These are phyloP conservation scores for Aspergillus melleus DNA, from an alignment of 2,329 filamentous ascomycete genomes.

Conservation along the genomic window DNA sequence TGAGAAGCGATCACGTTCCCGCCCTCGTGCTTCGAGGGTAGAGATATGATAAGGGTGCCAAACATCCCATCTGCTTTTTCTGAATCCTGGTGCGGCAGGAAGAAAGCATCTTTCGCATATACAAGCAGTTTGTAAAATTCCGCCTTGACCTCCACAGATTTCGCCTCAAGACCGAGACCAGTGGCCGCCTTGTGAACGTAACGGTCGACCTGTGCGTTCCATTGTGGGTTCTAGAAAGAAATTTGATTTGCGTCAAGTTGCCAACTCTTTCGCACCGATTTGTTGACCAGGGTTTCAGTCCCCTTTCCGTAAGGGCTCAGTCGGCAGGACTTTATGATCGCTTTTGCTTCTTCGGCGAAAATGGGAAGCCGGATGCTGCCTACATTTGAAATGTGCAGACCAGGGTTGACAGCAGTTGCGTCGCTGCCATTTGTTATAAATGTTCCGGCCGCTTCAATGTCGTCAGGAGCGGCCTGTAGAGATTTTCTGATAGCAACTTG, in stretches of 20 bases:
- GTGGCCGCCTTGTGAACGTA: not conserved
- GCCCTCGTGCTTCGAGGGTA: slow-evolving; percentile 14
- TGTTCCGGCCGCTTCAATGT: too few relatives aligned
- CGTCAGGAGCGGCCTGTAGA: too few relatives aligned
- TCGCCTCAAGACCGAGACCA: slow-evolving; percentile 2
- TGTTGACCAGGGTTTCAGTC: slow-evolving; percentile 10
- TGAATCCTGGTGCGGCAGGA: slow-evolving; percentile 8
- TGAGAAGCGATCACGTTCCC: slow-evolving; percentile 9
- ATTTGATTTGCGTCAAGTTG: slow-evolving; percentile 10
- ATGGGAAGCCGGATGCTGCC: too few relatives aligned
- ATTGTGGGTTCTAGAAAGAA: slow-evolving; percentile 3
- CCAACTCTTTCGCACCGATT: slow-evolving; percentile 14
- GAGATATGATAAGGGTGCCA: slow-evolving; percentile 10
- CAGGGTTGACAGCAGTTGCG: too few relatives aligned
- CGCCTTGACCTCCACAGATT: not conserved
- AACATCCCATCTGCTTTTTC: slow-evolving; percentile 13
- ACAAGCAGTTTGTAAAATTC: slow-evolving; percentile 12
- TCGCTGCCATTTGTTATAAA: too few relatives aligned
- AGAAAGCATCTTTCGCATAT: slow-evolving; percentile 11
- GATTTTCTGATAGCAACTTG: too few relatives aligned
- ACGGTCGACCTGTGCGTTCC: not conserved
- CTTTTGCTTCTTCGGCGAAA: too few relatives aligned
- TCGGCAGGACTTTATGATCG: too few relatives aligned
- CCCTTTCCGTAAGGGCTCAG: slow-evolving; percentile 10
- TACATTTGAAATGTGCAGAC: too few relatives aligned